phyloP scores from a whole-genome alignment of 192 early-diverging fungal species.

The Podila verticillata region DNA sequence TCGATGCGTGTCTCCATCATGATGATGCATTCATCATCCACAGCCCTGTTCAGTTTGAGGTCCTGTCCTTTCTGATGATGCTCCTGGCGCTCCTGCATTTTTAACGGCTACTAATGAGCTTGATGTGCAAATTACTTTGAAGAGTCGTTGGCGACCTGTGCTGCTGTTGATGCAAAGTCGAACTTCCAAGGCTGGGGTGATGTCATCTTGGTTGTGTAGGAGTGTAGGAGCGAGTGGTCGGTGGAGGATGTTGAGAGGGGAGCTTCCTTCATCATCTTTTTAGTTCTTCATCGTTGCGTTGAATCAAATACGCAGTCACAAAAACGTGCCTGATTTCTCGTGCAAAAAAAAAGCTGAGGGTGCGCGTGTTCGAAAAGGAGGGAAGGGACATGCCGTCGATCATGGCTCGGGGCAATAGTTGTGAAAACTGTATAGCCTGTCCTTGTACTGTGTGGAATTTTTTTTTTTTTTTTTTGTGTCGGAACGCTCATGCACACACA shows the following conservation, averaged over 20 bases:
- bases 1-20: neutral
- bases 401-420: too few relatives aligned
- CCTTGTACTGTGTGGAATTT: too few relatives aligned
- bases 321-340: too few relatives aligned
- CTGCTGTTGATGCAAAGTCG: constrained; percentile 32
- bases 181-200: constrained; percentile 32
- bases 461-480: too few relatives aligned
- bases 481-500: too few relatives aligned
- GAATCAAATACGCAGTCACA: too few relatives aligned
- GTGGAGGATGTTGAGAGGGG: neutral
- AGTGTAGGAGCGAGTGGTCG: neutral
- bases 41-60: neutral
- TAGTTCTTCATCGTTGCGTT: neutral
- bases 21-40: neutral
- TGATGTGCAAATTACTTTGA: constrained; percentile 18
- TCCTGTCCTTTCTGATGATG: neutral
- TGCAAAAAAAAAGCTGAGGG: too few relatives aligned
- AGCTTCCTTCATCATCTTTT: neutral
- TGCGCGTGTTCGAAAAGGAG: too few relatives aligned
- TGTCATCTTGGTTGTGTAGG: constrained; percentile 9
- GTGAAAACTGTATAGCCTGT: too few relatives aligned
- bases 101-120: neutral
- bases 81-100: neutral
- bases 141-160: constrained; percentile 6
- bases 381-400: too few relatives aligned